Conservation (phyloP, 2,329 filamentous ascomycete species). For the Immersiporthe knoxdaviesiana region DNA sequence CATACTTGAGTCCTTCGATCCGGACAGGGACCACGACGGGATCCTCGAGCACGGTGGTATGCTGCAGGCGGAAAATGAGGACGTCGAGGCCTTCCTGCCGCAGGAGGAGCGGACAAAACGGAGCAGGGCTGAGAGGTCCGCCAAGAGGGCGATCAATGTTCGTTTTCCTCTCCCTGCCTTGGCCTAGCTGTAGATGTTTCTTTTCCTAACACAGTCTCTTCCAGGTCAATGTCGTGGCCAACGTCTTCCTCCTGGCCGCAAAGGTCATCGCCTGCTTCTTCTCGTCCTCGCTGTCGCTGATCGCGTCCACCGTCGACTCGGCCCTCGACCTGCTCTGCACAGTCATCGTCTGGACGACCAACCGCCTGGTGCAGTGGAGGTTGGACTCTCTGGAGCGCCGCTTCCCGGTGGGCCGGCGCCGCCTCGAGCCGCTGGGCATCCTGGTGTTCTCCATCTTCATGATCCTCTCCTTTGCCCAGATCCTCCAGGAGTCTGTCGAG, state of each 20-base stretch:
- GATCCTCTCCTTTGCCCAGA: conserved; percentile 65
- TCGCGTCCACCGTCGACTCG: conserved; percentile 65
- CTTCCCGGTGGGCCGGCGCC: conserved; percentile 60
- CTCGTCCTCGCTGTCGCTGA: conserved; percentile 57
- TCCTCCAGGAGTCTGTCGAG: conserved; percentile 62
- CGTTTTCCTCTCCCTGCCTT: not conserved
- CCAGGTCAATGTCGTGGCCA: conserved; percentile 31
- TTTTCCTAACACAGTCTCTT: not conserved
- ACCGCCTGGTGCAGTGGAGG: conserved; percentile 61
- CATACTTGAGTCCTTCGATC: conserved; percentile 63
- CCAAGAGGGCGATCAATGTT: conserved; percentile 51
- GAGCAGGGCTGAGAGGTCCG: conserved; percentile 49
- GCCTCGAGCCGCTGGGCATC: conserved; percentile 64
- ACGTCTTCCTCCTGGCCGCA: conserved; percentile 30
- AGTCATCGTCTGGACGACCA: conserved; percentile 63
- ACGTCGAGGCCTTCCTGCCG: conserved; percentile 58
- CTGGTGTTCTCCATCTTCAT: conserved; percentile 67
- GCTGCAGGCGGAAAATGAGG: conserved; percentile 51
- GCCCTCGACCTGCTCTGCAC: conserved; percentile 64
- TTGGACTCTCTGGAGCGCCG: conserved; percentile 52
- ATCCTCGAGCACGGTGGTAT: conserved; percentile 55
- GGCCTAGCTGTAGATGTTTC: not conserved
- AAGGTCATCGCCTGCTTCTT: conserved; percentile 31
- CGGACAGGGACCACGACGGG: conserved; percentile 60
- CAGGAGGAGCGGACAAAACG: conserved; percentile 56